A percentile compares a stretch with the other conserved stretches of the same genome.
Evolutionary conservation across 2,329 filamentous ascomycete species (phyloP).

Genomic region (Stemphylium beticola): DNA sequence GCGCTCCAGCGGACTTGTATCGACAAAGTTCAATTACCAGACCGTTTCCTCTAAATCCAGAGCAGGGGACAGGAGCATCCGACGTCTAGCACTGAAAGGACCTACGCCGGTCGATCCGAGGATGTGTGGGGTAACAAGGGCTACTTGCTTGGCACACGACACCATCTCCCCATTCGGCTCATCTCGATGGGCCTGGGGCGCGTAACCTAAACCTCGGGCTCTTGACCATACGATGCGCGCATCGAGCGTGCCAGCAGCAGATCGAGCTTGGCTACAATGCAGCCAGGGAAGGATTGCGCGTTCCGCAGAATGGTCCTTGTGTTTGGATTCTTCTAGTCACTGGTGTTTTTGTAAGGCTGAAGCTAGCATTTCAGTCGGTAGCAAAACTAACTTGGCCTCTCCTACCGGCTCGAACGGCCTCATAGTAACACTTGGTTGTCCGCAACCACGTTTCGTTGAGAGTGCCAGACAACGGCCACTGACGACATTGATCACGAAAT

Average conservation of each 20-base stretch:
- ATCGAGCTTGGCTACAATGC: conserved; percentile 19
- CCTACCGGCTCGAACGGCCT: too few species aligned
- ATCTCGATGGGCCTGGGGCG: conserved; percentile 17
- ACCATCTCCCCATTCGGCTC: conserved; percentile 30
- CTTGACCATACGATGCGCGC: conserved; percentile 26
- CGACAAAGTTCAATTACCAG: background rate
- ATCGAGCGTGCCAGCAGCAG: conserved; percentile 27
- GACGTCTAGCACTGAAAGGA: conserved; percentile 26
- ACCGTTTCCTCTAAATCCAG: too few species aligned
- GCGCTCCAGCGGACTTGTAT: background rate
- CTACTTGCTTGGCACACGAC: conserved; percentile 37
- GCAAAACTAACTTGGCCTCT: background rate
- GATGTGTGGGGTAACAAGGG: conserved; percentile 37
- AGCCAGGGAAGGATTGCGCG: conserved; percentile 23
- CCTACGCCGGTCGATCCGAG: conserved; percentile 32
- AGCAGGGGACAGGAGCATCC: background rate
- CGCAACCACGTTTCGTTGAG: too few species aligned
- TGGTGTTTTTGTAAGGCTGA: background rate
- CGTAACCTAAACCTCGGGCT: conserved; percentile 12
- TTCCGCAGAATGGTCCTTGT: conserved; percentile 6
- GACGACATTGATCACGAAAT: too few species aligned
- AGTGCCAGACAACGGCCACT: too few species aligned
- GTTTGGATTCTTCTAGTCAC: background rate
- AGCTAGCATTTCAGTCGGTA: background rate
- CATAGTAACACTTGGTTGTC: too few species aligned